Evolutionary conservation across 2,329 filamentous ascomycete genomes (phyloP), one percentile per base, ranked within the genome.

Genomic region (Pyrenochaeta sp.): DNA sequence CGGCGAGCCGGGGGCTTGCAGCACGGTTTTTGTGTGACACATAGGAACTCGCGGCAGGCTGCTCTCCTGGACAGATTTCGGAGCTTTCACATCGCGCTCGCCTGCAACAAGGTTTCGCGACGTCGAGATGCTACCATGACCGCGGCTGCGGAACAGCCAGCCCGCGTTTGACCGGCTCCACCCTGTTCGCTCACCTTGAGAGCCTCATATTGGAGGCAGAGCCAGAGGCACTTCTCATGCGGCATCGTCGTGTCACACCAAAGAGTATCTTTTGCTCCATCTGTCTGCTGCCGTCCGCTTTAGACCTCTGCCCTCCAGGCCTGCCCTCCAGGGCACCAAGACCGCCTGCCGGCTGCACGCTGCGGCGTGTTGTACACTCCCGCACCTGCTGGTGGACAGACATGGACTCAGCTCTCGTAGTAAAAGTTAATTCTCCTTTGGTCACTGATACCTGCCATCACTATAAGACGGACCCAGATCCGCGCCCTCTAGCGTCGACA

Each of bases 111-210:
- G 76, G 74, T 74, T 77, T 66, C 67, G 66, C 67, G 69, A 70
- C 71, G 66, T 69, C 58, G 60, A 64, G 59, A 69, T 75, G 74
- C 72, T 75, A 76, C 75, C 76, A 76, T 75, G 70, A 60, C 70
- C 75, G 75, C 73, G 76, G 75, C 72, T 74, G 72, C 76, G 75
- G 77, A 71, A 69, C 64, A 71, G 61, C 61, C 74, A 73, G 74
- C 72, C 75, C 68, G 70, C 67, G 75, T 75, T 66, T 70, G 72
- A 72, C 66, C 69, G 74, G 66, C 61, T 69, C 69, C 61, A 60
- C 70, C 61, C 51, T 51, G 60, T 49, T n/a, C 45, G 63, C 63
- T 68, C 68, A 67, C 54, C 62, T 60, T 43, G 60, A 60, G 60
- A 60, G 54, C 53, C 54, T 56, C 59, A 64, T 63, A 55, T 55